These are phyloP conservation scores for Citrus unshiu DNA, from an alignment of 345 rosid genomes.

Conservation along the genomic window DNA sequence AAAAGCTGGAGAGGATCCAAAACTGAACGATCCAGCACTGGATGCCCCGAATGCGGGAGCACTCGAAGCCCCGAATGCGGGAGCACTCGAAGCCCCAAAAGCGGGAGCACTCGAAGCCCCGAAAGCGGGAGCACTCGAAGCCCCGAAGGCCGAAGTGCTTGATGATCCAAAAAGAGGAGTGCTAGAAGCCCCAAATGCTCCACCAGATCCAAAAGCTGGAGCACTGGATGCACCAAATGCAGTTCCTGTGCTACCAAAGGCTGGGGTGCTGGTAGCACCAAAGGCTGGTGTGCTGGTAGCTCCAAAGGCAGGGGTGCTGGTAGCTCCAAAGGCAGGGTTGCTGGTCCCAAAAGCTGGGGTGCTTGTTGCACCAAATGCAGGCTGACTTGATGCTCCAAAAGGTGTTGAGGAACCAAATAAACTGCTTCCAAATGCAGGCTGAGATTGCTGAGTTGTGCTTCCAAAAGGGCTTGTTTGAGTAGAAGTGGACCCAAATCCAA, in stretches of 20 bases:
- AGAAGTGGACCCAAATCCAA: conserved; percentile 70
- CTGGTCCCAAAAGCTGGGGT: conserved; percentile 52
- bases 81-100: conserved; percentile 31
- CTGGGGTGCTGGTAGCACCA: conserved; percentile 42
- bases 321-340: not conserved
- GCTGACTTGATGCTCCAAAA: conserved; percentile 58
- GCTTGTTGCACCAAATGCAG: conserved; percentile 53
- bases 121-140: conserved; percentile 39
- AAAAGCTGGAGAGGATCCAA: conserved; percentile 64
- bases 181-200: conserved; percentile 42
- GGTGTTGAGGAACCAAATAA: conserved; percentile 63
- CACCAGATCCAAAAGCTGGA: conserved; percentile 45
- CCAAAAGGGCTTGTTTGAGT: conserved; percentile 66
- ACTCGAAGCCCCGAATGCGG: conserved; percentile 31
- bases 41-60: conserved; percentile 53
- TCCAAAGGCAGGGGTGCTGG: conserved; percentile 49
- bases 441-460: conserved; percentile 60
- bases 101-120: conserved; percentile 26
- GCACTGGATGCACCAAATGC: conserved; percentile 41
- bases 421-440: conserved; percentile 64
- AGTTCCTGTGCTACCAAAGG: conserved; percentile 37
- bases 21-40: conserved; percentile 53
- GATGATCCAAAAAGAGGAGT: conserved; percentile 46
- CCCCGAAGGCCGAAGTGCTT: conserved; percentile 33
- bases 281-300: conserved; percentile 46